Base-by-base conservation (phyloP, 2,329 filamentous ascomycete species). In the Aspergillus nomiae region DNA sequence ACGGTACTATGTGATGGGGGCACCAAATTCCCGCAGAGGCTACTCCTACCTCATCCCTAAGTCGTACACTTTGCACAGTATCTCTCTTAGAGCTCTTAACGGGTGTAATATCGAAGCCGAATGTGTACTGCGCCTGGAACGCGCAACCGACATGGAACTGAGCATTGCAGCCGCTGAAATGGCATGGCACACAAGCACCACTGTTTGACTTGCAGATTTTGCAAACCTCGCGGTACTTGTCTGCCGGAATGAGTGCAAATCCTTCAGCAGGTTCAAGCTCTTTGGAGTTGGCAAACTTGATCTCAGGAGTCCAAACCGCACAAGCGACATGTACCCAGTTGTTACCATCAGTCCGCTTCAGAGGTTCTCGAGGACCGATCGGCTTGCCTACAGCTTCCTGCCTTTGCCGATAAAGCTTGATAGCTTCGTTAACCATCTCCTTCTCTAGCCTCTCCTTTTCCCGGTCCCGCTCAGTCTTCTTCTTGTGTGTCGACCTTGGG, bases 321-420 rank as follows among this genome's bases (percentile, higher is more conserved):
- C 95, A 99, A 43, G 90, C 90, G 32, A 98, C 92, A 75, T 99
- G 95, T 19, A 97, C 92, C 95, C 95, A 99, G 73, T 98, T 98
- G 80, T 98, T 98, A 75, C 96, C 93, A 4, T 91, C 92, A 0
- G 95, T 99, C 56, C 92, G 88, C 80, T 99, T 99, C 66, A 99
- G 82, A 4, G 95, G 90, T 75, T 98, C 95, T 55, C 95, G 88
- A 30, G 95, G 95, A 67, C 92, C 87, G 41, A 90, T 79, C 1
- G 95, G 94, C 55, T 94, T 90, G 69, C 93, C 92, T 71, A 90
- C 87, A 64, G 94, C 90, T 73, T 92, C 87, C 78, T 99, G 94
- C 73, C 88, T 89, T 74, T 90, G 90, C 46, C 88, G 87, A 76
- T 96, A 97, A 61, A 89, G 89, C n/a, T 94, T 90, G 56, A 89